phyloP scores from a whole-genome alignment of 306 rosid genomes.

The Betula pendula region DNA sequence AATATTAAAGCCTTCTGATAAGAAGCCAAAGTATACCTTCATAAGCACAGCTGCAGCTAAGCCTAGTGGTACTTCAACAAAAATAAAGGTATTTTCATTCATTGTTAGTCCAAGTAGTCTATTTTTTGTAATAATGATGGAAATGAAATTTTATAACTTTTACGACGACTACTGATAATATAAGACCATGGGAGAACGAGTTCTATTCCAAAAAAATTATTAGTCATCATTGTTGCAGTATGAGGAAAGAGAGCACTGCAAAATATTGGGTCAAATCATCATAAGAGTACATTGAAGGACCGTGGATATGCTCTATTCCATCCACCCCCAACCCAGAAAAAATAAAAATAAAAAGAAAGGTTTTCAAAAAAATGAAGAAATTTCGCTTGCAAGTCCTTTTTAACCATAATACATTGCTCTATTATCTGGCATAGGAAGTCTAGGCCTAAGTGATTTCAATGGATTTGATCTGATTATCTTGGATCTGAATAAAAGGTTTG shows the following conservation, averaged over 20 bases:
- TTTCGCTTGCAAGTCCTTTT: background rate
- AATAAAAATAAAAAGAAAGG: background rate
- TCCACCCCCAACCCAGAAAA: background rate
- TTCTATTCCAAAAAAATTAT: background rate
- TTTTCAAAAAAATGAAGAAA: background rate
- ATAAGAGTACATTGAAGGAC: background rate
- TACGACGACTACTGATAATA: background rate
- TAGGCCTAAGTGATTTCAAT: background rate
- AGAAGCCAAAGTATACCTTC: constrained; percentile 55
- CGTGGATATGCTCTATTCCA: background rate
- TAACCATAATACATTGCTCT: background rate
- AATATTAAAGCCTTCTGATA: constrained; percentile 66
- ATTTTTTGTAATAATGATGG: constrained; percentile 4
- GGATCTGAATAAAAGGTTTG: background rate
- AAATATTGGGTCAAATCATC: constrained; percentile 5
- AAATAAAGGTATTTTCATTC: constrained; percentile 51
- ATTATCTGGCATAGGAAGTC: background rate
- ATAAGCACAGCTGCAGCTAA: constrained; percentile 41
- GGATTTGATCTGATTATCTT: background rate
- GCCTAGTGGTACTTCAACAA: constrained; percentile 35
- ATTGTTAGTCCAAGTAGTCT: constrained; percentile 1
- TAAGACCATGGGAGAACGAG: background rate
- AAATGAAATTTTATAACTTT: background rate
- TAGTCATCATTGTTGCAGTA: constrained; percentile 8
- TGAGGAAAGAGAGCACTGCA: background rate